Percentiles rank a stretch among this genome's conserved stretches.
phyloP scores from a whole-genome alignment of 176 grass and related monocot genomes.

The Aegilops bicornis region DNA sequence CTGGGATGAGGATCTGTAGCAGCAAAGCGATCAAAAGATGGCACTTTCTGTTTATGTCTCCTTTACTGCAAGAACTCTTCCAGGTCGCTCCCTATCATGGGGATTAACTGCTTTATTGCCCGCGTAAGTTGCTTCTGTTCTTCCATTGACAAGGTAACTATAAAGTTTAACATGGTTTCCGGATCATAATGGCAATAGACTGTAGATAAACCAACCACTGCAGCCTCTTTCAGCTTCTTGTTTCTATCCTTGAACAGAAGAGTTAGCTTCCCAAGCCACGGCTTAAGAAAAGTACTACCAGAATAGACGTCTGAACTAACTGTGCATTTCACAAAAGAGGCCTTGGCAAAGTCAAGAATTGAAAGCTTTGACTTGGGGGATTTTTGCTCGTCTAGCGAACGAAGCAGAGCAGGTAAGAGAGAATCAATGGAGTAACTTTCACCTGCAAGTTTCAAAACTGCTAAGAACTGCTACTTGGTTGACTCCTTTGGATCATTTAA shows the following conservation, averaged over 20 bases:
- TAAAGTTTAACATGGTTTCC: constrained; percentile 64
- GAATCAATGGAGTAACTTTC: constrained; percentile 78
- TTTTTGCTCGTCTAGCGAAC: constrained; percentile 85
- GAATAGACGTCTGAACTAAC: constrained; percentile 62
- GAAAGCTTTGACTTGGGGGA: constrained; percentile 78
- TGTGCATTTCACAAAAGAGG: constrained; percentile 74
- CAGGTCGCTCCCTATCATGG: constrained; percentile 68
- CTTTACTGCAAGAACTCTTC: constrained; percentile 77
- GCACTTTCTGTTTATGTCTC: constrained; percentile 56
- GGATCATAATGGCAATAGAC: constrained; percentile 84
- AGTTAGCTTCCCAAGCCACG: constrained; percentile 83
- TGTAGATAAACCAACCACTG: too few relatives aligned
- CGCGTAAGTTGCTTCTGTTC: constrained; percentile 74
- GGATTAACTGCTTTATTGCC: constrained; percentile 68
- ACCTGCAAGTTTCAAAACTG: constrained; percentile 66
- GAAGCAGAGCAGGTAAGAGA: constrained; percentile 78
- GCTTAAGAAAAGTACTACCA: constrained; percentile 73
- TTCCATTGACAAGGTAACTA: constrained; percentile 76
- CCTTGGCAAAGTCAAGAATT: constrained; percentile 85
- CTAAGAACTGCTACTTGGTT: constrained; percentile 65
- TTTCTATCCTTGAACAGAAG: constrained; percentile 78
- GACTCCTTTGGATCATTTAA: constrained; percentile 90
- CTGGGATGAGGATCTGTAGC: constrained; percentile 48
- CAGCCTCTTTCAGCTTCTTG: constrained; percentile 79
- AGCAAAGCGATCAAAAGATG: constrained; percentile 53